These are phyloP conservation scores for Pestalotiopsis fici DNA, from an alignment of 2,329 filamentous ascomycete species.

Conservation along the genomic window DNA sequence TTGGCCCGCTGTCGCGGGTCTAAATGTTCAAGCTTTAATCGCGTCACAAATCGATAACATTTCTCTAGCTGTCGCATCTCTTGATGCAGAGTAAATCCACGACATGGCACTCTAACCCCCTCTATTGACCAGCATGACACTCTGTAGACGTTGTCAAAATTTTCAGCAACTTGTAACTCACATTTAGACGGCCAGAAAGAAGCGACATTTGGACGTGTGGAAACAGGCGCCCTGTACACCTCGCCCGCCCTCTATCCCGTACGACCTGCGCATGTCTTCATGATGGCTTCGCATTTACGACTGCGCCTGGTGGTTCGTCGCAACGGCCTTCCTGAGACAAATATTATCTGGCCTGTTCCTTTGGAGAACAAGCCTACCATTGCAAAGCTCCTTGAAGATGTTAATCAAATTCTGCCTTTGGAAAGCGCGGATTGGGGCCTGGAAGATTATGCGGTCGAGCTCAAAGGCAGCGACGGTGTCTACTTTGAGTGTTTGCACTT, in stretches of 20 bases:
- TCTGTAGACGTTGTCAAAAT: not conserved
- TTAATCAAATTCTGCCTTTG: conserved; percentile 80
- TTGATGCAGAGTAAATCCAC: not conserved
- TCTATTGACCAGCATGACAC: not conserved
- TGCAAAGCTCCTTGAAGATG: conserved; percentile 72
- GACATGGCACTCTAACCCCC: not conserved
- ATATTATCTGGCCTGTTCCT: conserved; percentile 70
- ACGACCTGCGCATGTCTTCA: not conserved
- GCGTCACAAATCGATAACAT: not conserved
- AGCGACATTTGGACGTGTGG: not conserved
- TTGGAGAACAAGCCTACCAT: conserved; percentile 66
- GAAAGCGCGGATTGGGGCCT: conserved; percentile 82
- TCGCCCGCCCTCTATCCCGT: not conserved
- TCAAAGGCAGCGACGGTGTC: conserved; percentile 53
- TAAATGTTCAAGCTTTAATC: not conserved
- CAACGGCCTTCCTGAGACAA: conserved; percentile 70
- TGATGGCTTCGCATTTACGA: conserved; percentile 52
- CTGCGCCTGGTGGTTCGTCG: conserved; percentile 74
- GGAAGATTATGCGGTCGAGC: conserved; percentile 86
- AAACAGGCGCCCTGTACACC: not conserved
- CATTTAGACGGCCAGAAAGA: not conserved
- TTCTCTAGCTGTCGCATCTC: not conserved
- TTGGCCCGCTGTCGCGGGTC: not conserved
- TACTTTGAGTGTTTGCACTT: conserved; percentile 90
- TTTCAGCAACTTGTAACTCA: too few relatives aligned